Conservation (phyloP, 106 monocot species). For the Triglochin maritima region DNA sequence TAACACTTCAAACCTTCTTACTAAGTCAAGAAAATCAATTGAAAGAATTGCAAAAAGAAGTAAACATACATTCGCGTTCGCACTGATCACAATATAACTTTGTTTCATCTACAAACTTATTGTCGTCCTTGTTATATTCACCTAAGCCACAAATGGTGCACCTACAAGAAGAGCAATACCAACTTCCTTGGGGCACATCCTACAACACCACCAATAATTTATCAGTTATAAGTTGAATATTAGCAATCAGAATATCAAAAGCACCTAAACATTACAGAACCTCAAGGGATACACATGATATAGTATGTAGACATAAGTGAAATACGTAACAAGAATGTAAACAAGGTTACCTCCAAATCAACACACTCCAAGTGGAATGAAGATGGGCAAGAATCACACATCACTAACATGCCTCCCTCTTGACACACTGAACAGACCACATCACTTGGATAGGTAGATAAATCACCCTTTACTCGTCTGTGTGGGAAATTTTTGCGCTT, state of each 20-base stretch:
- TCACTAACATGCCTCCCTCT: constrained; percentile 47
- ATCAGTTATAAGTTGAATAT: no score
- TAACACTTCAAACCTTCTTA: not conserved
- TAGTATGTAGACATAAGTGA: no score
- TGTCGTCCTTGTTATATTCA: constrained; percentile 38
- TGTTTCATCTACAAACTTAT: constrained; percentile 35
- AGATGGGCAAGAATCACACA: constrained; percentile 70
- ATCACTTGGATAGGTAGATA: constrained; percentile 30
- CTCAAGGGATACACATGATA: no score
- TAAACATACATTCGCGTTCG: constrained; percentile 44
- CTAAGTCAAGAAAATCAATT: not conserved
- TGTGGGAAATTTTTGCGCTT: constrained; percentile 17
- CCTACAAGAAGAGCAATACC: constrained; percentile 63
- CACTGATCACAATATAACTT: constrained; percentile 66
- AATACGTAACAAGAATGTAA: no score
- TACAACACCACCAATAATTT: not conserved
- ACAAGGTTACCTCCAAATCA: constrained; percentile 33
- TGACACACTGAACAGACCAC: constrained; percentile 52
- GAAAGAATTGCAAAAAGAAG: not conserved
- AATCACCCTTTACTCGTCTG: constrained; percentile 26
- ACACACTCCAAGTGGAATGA: constrained; percentile 49
- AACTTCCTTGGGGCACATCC: constrained; percentile 52
- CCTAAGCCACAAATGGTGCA: constrained; percentile 45
- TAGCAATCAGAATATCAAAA: no score
- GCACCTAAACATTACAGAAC: no score